Conservation (phyloP, 805 yeast species). For the Starmerella bombi region DNA sequence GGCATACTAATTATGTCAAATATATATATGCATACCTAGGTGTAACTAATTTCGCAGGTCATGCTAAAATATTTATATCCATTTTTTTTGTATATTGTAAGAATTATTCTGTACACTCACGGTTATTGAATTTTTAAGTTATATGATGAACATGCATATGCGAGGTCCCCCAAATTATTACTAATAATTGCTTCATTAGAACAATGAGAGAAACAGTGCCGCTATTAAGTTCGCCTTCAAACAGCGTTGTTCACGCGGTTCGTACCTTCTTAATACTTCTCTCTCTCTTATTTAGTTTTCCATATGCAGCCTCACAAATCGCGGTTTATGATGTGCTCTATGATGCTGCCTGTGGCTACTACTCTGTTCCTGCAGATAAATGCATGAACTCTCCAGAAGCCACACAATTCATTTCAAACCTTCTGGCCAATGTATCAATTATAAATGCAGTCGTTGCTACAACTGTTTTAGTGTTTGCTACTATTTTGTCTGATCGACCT, state of each 20-base stretch:
- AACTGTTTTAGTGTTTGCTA: slow-evolving; percentile 1
- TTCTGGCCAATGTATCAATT: slow-evolving; percentile 10
- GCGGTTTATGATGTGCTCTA: slow-evolving; percentile 10
- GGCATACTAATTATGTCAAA: no score
- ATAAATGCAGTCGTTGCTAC: slow-evolving; percentile 11
- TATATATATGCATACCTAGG: no score
- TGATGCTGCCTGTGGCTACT: slow-evolving; percentile 7
- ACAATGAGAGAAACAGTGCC: slow-evolving; percentile 1
- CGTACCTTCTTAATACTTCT: slow-evolving; percentile 1
- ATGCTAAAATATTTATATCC: no score
- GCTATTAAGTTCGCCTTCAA: background rate
- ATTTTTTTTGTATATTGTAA: no score
- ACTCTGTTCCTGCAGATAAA: background rate
- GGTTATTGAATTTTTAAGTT: no score
- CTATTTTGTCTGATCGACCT: slow-evolving; percentile 7
- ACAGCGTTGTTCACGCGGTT: background rate
- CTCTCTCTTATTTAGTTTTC: slow-evolving; percentile 5
- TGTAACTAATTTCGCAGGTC: no score
- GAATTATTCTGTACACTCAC: no score
- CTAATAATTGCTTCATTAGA: no score
- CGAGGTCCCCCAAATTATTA: no score
- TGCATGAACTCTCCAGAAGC: slow-evolving; percentile 6
- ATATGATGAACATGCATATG: no score
- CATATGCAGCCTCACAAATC: slow-evolving; percentile 11
- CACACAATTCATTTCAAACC: slow-evolving; percentile 4